Evolutionary conservation across 306 rosid genomes (phyloP), one percentile per base, ranked within the genome.

Genomic region (Quercus engelmannii): DNA sequence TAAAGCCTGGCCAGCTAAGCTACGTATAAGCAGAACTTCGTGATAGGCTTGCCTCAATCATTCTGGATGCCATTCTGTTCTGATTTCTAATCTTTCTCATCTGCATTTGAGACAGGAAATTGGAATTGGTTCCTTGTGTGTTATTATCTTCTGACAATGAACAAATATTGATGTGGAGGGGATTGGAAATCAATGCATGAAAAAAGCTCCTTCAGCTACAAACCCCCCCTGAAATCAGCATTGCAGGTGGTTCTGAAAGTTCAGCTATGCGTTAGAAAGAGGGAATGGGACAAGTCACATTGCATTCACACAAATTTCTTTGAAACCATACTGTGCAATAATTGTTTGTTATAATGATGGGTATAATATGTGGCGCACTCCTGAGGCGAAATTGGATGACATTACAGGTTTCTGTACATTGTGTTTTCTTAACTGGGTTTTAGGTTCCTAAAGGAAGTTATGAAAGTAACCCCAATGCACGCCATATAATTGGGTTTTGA

Each of bases 141-240:
- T 84, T 95, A 49, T 80, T 93, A 69, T 95, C 99, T 63, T 95
- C 91, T 80, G 98, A 95, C 23, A 86, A 90, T 83, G 96, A 90
- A 86, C 89, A 90, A 74, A 82, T 95, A 84, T 31, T 93, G 88
- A 89, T 93, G 89, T 90, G 97, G 96, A 87, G 97, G 84, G 97
- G 99, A 88, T 74, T 90, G 97, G 96, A 89, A 84, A 81, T 75
- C 97, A 71, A 86, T 25, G 87, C 81, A 78, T 80, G 86, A 87
- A 54, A 54, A 61, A 73, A 49, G 73, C 84, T 80, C 81, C 82
- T 62, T 82, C 86, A 23, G 81, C 87, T 77, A 76, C 80, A 61
- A 67, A 31, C 25, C 73, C n/a, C n/a, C 25, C 21, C 82, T 19
- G 84, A 78, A 85, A 80, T 74, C 73, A 82, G 71, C 71, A 31